Evolutionary conservation across 2,329 filamentous ascomycete species (phyloP), one percentile per base, ranked within the genome.

Genomic region (Nigrospora osmanthi): DNA sequence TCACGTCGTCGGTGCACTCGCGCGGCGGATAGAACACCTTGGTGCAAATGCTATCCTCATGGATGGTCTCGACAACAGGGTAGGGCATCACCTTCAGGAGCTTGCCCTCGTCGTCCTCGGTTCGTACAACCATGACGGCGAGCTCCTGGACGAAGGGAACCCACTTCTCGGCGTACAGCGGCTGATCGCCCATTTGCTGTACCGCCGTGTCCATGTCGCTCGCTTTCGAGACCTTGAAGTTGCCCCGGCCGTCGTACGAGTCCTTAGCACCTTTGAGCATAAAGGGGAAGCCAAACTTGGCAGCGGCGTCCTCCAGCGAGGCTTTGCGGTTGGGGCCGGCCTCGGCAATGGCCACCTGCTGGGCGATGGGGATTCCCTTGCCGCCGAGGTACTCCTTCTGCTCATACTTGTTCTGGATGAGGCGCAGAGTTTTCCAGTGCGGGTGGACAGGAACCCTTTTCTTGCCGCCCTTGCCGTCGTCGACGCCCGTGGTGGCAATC

Each of bases 11-110:
- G 1, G 81, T 71, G 3, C 94, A 81, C 7, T 78, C 74, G 34
- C 90, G 78, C 1, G 91, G 87, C 2, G 93, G 93, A 43, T 85
- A 83, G 60, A 90, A 96, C 2, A 91, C 88, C 52, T 90, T 83
- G 55, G 94, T 93, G 77, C 93, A 97, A 55, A 98, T 89, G 59
- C 83, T 93, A 64, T 97, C 87, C 65, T 96, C 88, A 56, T 98
- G 93, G 30, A 97, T 78, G 1, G 91, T 97, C 70, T 98, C 93
- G 2, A 96, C 90, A 0, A 85, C 85, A 1, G 93, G 90, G 60
- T 93, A 97, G 5, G 90, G 80, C 31, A 89, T 70, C 12, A 77
- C 63, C 13, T 62, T 62, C 47, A 67, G 74, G 10, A 73, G 61
- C 13, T 66, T 66, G 1, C 75, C 75, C 3, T 70, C 61, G 38